Base-by-base conservation (phyloP, 306 rosid genomes). In the Begonia masoniana region DNA sequence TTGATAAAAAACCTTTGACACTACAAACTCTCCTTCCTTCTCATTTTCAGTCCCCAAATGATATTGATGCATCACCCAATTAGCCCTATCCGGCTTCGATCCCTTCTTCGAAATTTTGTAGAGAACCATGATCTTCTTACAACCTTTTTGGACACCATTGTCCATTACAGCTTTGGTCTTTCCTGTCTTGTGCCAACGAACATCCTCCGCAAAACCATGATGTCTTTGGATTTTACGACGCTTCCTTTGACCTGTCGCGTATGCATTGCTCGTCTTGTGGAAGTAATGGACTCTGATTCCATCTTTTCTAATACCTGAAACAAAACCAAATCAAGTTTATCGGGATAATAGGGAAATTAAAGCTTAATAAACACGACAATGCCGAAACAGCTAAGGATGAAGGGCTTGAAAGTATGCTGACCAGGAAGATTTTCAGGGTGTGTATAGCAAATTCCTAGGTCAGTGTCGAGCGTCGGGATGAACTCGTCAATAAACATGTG, bases 181-280 rank as follows among this genome's bases (percentile, higher is more conserved):
- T 61, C 88, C 88, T 19, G 88, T 82, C 73, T 82, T 82, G 63
- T 82, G 88, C 88, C 88, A 82, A 42, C 84, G 88, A 52, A 75
- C 80, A 60, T 75, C 84, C 58, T 82, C 79, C 13, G 51, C 63
- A 45, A 45, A 45, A 45, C 49, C 13, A 74, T 75, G 82, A 41
- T 69, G 73, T 13, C 41, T 75, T 7, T 50, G 66, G 61, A 82
- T 70, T 69, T 78, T 82, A n/a, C 91, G 60, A 56, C 85, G 91
- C 59, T 82, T 82, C 48, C 91, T 76, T 15, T 57, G 67, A 50
- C 91, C 91, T 2, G 80, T 75, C 36, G 65, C 78, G 51, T 82
- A 82, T 53, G 91, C 91, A 79, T 82, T 82, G 64, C 67, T 73
- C 49, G 85, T 74, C 73, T 79, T 66, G 43, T 82, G 80, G 59